A percentile compares a stretch with the other conserved stretches of the same genome.
These are phyloP conservation scores for Monosporascus cannonballus DNA, from an alignment of 2,329 filamentous ascomycete species.

Conservation along the genomic window DNA sequence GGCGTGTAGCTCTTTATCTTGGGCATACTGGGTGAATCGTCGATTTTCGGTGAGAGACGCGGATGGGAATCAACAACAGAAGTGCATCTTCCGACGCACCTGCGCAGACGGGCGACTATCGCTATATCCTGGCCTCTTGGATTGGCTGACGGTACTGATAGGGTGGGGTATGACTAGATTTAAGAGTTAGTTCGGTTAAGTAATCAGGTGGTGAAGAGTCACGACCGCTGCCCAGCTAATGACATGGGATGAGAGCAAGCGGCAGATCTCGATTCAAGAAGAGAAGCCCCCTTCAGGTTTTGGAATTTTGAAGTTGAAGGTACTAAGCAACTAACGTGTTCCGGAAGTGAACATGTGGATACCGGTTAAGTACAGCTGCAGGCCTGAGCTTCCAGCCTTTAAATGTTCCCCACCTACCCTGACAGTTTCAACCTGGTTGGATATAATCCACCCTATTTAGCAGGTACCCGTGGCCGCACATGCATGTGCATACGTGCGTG, in stretches of 20 bases:
- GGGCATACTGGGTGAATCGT: conserved; percentile 54
- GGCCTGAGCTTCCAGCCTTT: neutral
- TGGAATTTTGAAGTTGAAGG: neutral
- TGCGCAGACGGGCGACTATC: neutral
- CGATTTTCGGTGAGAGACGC: conserved; percentile 16
- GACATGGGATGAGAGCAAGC: no score
- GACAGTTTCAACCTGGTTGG: neutral
- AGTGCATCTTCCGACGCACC: conserved; percentile 14
- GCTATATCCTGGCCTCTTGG: neutral
- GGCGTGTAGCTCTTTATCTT: conserved; percentile 82
- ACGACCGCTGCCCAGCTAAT: no score
- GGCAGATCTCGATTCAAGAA: neutral
- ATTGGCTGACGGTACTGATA: neutral
- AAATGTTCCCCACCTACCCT: neutral
- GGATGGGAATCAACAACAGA: conserved; percentile 10
- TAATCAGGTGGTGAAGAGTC: neutral
- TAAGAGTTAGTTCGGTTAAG: neutral
- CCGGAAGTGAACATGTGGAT: neutral
- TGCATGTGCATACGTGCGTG: neutral
- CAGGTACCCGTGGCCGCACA: neutral
- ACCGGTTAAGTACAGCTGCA: neutral
- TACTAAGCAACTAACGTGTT: neutral
- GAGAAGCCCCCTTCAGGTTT: neutral
- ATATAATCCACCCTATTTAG: neutral
- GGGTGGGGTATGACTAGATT: neutral